These are phyloP conservation scores for Cubamyces lactineus DNA, from an alignment of 768 basidiomycete species.

Conservation along the genomic window DNA sequence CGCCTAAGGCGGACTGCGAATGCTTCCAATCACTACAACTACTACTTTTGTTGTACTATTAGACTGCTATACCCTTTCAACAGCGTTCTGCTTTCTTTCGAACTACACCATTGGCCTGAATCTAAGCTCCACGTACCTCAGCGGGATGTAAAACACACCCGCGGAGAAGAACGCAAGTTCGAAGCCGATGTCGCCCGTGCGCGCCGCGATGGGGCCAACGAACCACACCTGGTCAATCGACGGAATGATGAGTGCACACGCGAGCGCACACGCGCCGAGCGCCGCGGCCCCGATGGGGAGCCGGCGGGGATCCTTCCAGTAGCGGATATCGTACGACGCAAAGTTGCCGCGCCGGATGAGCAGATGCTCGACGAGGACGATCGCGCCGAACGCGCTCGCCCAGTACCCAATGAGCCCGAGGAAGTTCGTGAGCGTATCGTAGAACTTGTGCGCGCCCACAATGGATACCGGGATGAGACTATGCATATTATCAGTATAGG, in stretches of 20 bases:
- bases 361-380: slow-evolving; percentile 68
- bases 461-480: slow-evolving; percentile 73
- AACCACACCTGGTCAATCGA: slow-evolving; percentile 77
- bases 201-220: slow-evolving; percentile 64
- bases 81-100: no score
- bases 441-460: slow-evolving; percentile 69
- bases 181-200: slow-evolving; percentile 74
- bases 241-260: slow-evolving; percentile 61
- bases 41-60: no score
- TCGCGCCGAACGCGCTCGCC: slow-evolving; percentile 53
- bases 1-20: no score
- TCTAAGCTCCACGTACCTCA: slow-evolving; percentile 45
- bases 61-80: no score
- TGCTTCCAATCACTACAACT: no score
- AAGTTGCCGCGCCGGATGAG: slow-evolving; percentile 59
- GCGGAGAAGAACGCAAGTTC: slow-evolving; percentile 58
- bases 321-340: slow-evolving; percentile 47
- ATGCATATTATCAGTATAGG: not conserved
- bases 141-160: slow-evolving; percentile 52
- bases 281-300: slow-evolving; percentile 71
- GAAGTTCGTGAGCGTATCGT: slow-evolving; percentile 63
- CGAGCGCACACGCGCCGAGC: slow-evolving; percentile 49
- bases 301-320: slow-evolving; percentile 56
- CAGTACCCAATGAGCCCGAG: slow-evolving; percentile 63
- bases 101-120: slow-evolving; percentile 29